A percentile compares a stretch with the other conserved stretches of the same genome.
These are phyloP conservation scores for Pseudonitzschia multistriata DNA, from an alignment of 108 stramenopile species.

Conservation along the genomic window DNA sequence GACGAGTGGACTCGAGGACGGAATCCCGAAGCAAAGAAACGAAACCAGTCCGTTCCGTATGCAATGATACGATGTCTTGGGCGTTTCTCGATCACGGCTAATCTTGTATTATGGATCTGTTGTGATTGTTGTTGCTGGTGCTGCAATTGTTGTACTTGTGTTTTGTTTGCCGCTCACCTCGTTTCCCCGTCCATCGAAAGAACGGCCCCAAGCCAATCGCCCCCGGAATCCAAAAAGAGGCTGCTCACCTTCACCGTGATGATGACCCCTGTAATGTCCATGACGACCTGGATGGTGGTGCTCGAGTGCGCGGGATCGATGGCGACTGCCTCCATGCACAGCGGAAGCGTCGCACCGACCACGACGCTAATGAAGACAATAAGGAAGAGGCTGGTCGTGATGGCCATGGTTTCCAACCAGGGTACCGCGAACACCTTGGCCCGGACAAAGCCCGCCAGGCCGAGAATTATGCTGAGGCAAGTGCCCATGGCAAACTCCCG, in stretches of 20 bases:
- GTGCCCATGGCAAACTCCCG: conserved; percentile 68
- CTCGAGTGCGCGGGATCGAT: conserved; percentile 88
- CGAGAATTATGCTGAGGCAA: conserved; percentile 57
- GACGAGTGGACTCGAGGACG: too few relatives aligned
- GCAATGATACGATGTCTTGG: too few relatives aligned
- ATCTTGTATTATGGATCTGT: too few relatives aligned
- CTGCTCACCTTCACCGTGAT: conserved; percentile 56
- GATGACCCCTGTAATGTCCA: conserved; percentile 90
- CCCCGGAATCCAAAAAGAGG: conserved; percentile 23
- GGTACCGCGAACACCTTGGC: conserved; percentile 67
- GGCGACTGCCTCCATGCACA: conserved; percentile 69
- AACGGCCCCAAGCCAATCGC: background rate
- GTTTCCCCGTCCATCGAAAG: background rate
- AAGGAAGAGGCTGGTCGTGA: conserved; percentile 64
- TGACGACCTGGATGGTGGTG: conserved; percentile 90
- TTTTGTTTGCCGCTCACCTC: background rate
- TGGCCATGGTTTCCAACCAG: conserved; percentile 66
- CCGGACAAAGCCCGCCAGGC: conserved; percentile 65
- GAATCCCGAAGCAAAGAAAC: too few relatives aligned
- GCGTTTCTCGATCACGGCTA: too few relatives aligned
- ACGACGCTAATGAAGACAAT: conserved; percentile 80
- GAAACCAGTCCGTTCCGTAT: too few relatives aligned
- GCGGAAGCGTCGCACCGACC: conserved; percentile 75
- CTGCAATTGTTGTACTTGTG: too few relatives aligned
- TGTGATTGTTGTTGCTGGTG: too few relatives aligned